Evolutionary conservation across 805 yeast species (phyloP), one percentile per base, ranked within the genome.

Genomic region (Wickerhamiella hasegawae): DNA sequence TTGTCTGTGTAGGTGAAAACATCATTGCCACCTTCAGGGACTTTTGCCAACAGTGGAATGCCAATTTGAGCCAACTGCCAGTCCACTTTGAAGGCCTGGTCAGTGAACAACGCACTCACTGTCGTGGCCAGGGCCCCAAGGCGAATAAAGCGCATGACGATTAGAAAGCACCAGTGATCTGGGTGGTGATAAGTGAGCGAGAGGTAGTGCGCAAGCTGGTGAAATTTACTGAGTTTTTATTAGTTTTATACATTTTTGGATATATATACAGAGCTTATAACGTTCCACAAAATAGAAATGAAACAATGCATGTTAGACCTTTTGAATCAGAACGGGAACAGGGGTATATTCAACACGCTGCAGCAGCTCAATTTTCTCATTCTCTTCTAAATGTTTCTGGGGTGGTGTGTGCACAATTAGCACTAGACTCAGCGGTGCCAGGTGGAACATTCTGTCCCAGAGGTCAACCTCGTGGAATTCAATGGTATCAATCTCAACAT

Each of bases 81-180:
- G 42, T 58, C 62, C 9, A 51, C 46, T 3, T 29, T 28, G 31
- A 40, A 50, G 4, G 55, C 60, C 29, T 55, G 59, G 30, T 57
- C 61, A 3, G 44, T 40, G 36, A 43, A 57, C 18, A 56, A 57
- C 2, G 58, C 59, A 19, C 40, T 29, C 2, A 36, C 47, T 14
- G 18, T 18, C 10, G 40, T 36, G 23, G 26, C 35, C 24, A 39
- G 14, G 33, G n/a, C 11, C 26, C n/a, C n/a, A n/a, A n/a, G n/a
- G n/a, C n/a, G n/a, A n/a, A n/a, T n/a, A n/a, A n/a, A n/a, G n/a
- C n/a, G n/a, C n/a, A n/a, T n/a, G n/a, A n/a, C n/a, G n/a, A n/a
- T n/a, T n/a, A n/a, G n/a, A n/a, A n/a, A n/a, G n/a, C n/a, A n/a
- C n/a, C n/a, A n/a, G n/a, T n/a, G n/a, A n/a, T n/a, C n/a, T n/a